These are phyloP conservation scores for Thraustochytrium striatum DNA, from an alignment of 352 stramenopile species.

Conservation along the genomic window DNA sequence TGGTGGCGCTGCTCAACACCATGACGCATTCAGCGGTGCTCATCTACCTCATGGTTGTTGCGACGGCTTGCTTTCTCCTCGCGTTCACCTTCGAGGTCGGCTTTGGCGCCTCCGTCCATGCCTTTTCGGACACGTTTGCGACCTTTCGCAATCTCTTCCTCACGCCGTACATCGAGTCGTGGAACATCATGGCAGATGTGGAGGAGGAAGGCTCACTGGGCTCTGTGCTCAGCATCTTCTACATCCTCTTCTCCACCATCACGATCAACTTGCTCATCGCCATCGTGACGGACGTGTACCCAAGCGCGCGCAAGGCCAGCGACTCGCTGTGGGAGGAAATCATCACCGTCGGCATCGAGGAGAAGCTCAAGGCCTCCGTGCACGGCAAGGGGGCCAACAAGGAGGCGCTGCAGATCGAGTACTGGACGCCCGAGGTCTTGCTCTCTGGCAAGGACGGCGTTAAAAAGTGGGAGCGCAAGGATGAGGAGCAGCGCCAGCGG, in stretches of 20 bases:
- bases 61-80: slow-evolving; percentile 26
- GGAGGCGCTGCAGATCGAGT: background rate
- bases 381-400: background rate
- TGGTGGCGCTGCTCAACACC: slow-evolving; percentile 42
- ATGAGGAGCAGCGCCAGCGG: background rate
- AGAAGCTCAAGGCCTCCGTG: background rate
- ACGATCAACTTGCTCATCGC: slow-evolving; percentile 44
- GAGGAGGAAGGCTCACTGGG: too few species aligned
- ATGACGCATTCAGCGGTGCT: slow-evolving; percentile 18
- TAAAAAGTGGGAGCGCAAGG: slow-evolving; percentile 5
- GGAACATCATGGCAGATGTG: background rate
- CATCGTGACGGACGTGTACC: slow-evolving; percentile 44
- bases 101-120: slow-evolving; percentile 15
- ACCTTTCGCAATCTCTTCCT: slow-evolving; percentile 42
- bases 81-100: slow-evolving; percentile 30
- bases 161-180: slow-evolving; percentile 37
- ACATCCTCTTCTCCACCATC: slow-evolving; percentile 44
- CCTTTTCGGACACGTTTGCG: background rate
- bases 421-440: background rate
- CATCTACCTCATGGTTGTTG: slow-evolving; percentile 44
- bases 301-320: slow-evolving; percentile 34
- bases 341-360: slow-evolving; percentile 28
- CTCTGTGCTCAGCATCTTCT: background rate
- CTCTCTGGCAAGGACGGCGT: slow-evolving; percentile 13
- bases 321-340: slow-evolving; percentile 46